Conservation (phyloP, 1,284 basidiomycete species). For the Cryptococcus sp. region DNA sequence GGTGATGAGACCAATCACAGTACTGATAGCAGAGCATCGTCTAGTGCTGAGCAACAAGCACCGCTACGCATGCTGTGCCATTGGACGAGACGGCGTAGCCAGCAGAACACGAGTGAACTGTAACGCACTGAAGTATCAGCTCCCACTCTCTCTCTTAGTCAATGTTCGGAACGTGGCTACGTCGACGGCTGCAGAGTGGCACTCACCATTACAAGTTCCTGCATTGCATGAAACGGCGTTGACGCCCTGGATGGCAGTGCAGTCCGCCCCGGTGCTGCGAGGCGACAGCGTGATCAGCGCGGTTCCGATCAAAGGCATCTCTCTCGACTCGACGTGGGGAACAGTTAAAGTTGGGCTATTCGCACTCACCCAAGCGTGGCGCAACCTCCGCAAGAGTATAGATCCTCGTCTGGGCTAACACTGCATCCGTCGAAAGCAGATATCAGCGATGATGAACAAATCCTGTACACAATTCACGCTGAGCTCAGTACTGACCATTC, state of each 20-base stretch:
- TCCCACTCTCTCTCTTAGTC: too few species aligned
- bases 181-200: too few species aligned
- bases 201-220: constrained; percentile 28
- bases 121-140: background rate
- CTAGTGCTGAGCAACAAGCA: too few species aligned
- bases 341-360: background rate
- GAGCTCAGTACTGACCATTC: constrained; percentile 25
- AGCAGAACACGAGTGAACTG: constrained; percentile 23
- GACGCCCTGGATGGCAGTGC: constrained; percentile 31
- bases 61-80: background rate
- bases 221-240: constrained; percentile 25
- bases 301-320: background rate
- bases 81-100: constrained; percentile 12
- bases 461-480: too few species aligned
- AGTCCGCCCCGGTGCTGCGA: constrained; percentile 31
- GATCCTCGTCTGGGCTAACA: constrained; percentile 24
- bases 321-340: too few species aligned
- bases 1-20: too few species aligned
- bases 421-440: constrained; percentile 7
- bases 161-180: background rate
- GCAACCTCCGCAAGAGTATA: constrained; percentile 36
- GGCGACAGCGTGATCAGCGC: background rate
- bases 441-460: background rate
- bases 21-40: too few species aligned
- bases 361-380: constrained; percentile 27